phyloP scores from a whole-genome alignment of 495 filamentous ascomycete genomes.

The Bathelium albidoporum region DNA sequence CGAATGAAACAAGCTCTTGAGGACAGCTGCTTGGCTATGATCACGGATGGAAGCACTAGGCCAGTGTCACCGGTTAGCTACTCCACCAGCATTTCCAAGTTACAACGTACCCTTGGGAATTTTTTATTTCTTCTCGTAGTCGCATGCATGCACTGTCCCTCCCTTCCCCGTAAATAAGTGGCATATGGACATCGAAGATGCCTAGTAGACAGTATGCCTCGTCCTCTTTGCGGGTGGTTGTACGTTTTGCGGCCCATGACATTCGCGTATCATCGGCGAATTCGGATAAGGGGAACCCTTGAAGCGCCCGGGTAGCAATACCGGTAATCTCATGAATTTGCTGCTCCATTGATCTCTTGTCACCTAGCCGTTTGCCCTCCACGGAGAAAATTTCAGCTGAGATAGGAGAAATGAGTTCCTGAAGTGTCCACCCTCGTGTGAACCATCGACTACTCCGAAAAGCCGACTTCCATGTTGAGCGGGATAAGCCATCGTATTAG shows the following conservation, averaged over 20 bases:
- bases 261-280: conserved; percentile 8
- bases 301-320: conserved; percentile 8
- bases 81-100: not conserved
- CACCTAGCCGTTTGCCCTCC: conserved; percentile 3
- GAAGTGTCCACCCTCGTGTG: conserved; percentile 10
- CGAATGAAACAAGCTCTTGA: not conserved
- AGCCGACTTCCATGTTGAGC: not conserved
- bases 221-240: conserved; percentile 12
- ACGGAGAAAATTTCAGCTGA: conserved; percentile 7
- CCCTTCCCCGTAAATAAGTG: conserved; percentile 15
- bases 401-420: conserved; percentile 7
- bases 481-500: not conserved
- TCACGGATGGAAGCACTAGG: not conserved
- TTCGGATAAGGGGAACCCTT: not conserved
- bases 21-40: not conserved
- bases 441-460: conserved; percentile 13
- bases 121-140: conserved; percentile 13
- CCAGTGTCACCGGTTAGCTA: not conserved
- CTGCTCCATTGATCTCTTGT: conserved; percentile 4
- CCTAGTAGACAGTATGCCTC: conserved; percentile 14
- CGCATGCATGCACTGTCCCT: conserved; percentile 1
- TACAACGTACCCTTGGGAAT: not conserved
- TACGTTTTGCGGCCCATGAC: conserved; percentile 10
- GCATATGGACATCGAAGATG: conserved; percentile 13
- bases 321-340: conserved; percentile 10